Conservation (phyloP, 192 early-diverging fungal species). For the Piromyces finnis region DNA sequence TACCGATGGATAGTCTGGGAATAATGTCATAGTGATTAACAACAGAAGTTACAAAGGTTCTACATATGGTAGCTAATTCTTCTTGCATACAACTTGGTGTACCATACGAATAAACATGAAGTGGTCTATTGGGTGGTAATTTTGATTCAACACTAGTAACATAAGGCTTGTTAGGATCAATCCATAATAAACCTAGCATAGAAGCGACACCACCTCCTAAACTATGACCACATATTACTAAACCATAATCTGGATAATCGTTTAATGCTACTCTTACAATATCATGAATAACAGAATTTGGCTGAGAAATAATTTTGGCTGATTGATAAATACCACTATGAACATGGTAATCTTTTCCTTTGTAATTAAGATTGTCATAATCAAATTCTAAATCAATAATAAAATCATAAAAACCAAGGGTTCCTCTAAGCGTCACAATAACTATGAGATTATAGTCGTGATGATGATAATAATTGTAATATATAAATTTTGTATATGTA, state of each 20-base stretch:
- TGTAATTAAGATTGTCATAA: neutral
- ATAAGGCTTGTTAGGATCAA: constrained; percentile 10
- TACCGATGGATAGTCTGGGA: constrained; percentile 51
- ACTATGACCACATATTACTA: constrained; percentile 76
- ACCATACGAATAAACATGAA: constrained; percentile 74
- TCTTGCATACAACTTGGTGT: constrained; percentile 58
- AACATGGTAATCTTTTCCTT: neutral
- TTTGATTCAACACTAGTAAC: constrained; percentile 16
- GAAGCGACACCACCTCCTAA: constrained; percentile 75
- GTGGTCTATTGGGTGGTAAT: constrained; percentile 46
- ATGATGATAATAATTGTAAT: too few relatives aligned
- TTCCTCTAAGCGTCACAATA: neutral
- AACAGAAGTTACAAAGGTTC: constrained; percentile 58
- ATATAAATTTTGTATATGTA: too few relatives aligned
- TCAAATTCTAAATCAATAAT: neutral
- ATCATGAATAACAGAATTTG: constrained; percentile 47
- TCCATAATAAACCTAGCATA: constrained; percentile 61
- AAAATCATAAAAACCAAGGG: neutral
- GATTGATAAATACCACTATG: constrained; percentile 13
- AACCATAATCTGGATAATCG: constrained; percentile 53
- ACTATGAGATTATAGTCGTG: too few relatives aligned
- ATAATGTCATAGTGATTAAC: constrained; percentile 70
- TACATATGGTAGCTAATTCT: constrained; percentile 45
- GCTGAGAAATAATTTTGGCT: constrained; percentile 46
- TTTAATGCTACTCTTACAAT: constrained; percentile 52